Percentiles rank a stretch among this genome's conserved stretches.
Evolutionary conservation across 1,284 basidiomycete genomes (phyloP).

Genomic region (Ceratobasidium sp.): DNA sequence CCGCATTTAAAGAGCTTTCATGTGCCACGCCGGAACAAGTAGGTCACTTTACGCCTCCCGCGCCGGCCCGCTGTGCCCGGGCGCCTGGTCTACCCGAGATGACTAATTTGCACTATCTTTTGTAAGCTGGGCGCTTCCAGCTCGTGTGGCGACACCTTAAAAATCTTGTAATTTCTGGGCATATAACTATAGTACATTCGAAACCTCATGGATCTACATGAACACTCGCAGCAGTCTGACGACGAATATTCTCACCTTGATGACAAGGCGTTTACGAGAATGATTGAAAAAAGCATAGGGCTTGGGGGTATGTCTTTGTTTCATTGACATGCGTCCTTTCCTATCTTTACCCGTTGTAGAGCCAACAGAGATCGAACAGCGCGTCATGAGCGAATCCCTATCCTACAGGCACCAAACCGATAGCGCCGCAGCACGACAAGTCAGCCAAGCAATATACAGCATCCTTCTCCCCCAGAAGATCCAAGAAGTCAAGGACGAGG

Average conservation of each 20-base stretch:
- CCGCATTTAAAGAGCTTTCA: constrained; percentile 27
- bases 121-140: constrained; percentile 8
- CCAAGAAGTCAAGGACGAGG: constrained; percentile 41
- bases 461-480: constrained; percentile 35
- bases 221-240: not conserved
- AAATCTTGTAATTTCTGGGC: no score
- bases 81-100: not conserved
- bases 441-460: constrained; percentile 29
- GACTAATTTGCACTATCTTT: not conserved
- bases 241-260: constrained; percentile 27
- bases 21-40: not conserved
- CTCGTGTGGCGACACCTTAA: not conserved
- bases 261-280: constrained; percentile 25
- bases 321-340: not conserved
- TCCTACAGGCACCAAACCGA: constrained; percentile 19
- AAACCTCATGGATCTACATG: not conserved
- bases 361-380: constrained; percentile 27
- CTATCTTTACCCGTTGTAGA: not conserved
- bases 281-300: constrained; percentile 32
- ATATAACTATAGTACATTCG: no score
- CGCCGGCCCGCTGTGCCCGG: constrained; percentile 22
- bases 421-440: not conserved
- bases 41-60: constrained; percentile 13
- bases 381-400: constrained; percentile 13
- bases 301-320: constrained; percentile 17